Evolutionary conservation across 2,329 filamentous ascomycete species (phyloP), one percentile per base, ranked within the genome.

Genomic region (Scedosporium boydii): DNA sequence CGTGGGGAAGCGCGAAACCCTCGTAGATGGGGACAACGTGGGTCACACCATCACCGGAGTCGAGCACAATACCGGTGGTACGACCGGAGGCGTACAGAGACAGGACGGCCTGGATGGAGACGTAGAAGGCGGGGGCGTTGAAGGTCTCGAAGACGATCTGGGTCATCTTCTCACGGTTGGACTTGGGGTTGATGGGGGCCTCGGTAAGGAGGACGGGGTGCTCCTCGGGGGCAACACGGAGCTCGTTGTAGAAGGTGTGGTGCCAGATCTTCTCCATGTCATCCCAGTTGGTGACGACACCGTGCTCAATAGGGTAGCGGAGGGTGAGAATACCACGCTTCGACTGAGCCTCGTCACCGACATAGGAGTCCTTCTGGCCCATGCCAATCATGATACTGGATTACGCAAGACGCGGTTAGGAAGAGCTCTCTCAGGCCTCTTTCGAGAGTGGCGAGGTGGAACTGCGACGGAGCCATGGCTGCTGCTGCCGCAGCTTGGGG

Each of bases 211-310:
- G 88, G 78, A 98, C 93, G 74, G 95, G 95, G 88, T 99, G 95
- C 89, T 99, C 95, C 87, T 99, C 95, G 73, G 95, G 95, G 74
- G 95, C 95, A 69, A 99, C 95, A 93, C 95, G 93, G 77, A 99
- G 87, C 87, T 99, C 95, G 84, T 99, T 99, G 91, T 98, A 99
- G 87, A 99, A 99, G 77, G 95, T 98, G 91, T 99, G 95, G 82
- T 99, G 95, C 95, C 95, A 99, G 74, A 99, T 98, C 89, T 98
- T 98, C 87, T 98, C 95, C 95, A 98, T 98, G 81, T 98, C 95
- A 80, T 99, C 95, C 95, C 95, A 99, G 91, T 98, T 98, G 84
- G 95, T 99, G 78, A 99, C 95, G 75, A 99, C 95, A 95, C 95
- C 95, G 88, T 99, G 95, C 87, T 99, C 95, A 79, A 99, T 99